A percentile compares a stretch with the other conserved stretches of the same genome.
phyloP scores from a whole-genome alignment of 306 rosid genomes.

The Prunus mume region DNA sequence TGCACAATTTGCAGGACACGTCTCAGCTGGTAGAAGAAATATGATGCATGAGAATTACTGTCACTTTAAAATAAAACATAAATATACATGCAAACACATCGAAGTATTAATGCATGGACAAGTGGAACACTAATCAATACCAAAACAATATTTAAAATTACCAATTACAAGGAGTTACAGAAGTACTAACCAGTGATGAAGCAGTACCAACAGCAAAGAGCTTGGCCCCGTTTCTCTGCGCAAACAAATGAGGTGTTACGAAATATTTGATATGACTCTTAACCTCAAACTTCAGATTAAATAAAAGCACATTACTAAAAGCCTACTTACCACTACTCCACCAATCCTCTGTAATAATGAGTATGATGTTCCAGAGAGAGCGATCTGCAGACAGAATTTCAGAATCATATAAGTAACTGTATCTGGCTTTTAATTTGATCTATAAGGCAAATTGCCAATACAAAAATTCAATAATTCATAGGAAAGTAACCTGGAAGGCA shows the following conservation, averaged over 20 bases:
- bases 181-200: slow-evolving; percentile 79
- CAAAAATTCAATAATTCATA: background rate
- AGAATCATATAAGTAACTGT: slow-evolving; percentile 13
- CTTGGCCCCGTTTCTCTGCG: slow-evolving; percentile 86
- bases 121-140: slow-evolving; percentile 7
- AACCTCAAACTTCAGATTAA: slow-evolving; percentile 6
- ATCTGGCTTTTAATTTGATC: background rate
- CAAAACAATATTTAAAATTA: background rate
- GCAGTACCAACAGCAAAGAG: slow-evolving; percentile 91
- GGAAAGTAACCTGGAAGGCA: slow-evolving; percentile 77
- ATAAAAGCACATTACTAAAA: slow-evolving; percentile 10
- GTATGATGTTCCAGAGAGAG: slow-evolving; percentile 41
- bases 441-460: slow-evolving; percentile 7
- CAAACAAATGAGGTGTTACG: slow-evolving; percentile 24
- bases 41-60: background rate
- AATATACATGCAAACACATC: background rate
- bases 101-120: background rate
- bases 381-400: slow-evolving; percentile 28
- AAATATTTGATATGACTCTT: slow-evolving; percentile 13
- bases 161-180: slow-evolving; percentile 4
- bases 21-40: background rate
- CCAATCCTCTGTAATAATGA: slow-evolving; percentile 43
- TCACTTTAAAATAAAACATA: background rate
- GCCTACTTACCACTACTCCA: slow-evolving; percentile 61
- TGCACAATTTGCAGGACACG: background rate